phyloP scores from a whole-genome alignment of 1,284 basidiomycete genomes.

The Puccinia novopanici region DNA sequence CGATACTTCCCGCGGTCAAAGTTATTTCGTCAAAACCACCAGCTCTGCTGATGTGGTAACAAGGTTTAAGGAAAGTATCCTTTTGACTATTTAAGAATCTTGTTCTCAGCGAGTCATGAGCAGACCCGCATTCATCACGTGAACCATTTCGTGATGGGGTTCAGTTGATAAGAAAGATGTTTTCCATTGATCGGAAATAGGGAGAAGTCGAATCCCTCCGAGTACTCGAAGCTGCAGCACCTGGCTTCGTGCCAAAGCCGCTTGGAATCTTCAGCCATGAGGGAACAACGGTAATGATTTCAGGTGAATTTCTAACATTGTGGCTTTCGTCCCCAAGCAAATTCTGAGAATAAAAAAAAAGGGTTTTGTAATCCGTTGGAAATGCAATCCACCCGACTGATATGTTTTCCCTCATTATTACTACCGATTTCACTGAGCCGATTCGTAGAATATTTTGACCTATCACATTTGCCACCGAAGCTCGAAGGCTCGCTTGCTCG shows the following conservation, averaged over 20 bases:
- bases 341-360: too few species aligned
- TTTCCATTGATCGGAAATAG: constrained; percentile 1
- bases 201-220: constrained; percentile 41
- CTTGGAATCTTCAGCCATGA: not conserved
- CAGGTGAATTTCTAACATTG: not conserved
- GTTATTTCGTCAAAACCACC: constrained; percentile 26
- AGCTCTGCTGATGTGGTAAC: not conserved
- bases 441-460: constrained; percentile 33
- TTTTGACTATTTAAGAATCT: not conserved
- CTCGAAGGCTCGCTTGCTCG: constrained; percentile 16
- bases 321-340: too few species aligned
- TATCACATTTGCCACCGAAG: not conserved
- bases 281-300: constrained; percentile 36
- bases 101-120: not conserved
- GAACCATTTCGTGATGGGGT: not conserved
- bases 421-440: not conserved
- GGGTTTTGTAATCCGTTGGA: not conserved
- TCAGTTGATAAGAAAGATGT: not conserved
- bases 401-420: not conserved
- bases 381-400: not conserved
- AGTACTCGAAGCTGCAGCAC: constrained; percentile 1
- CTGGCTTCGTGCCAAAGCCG: constrained; percentile 21
- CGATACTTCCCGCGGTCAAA: not conserved
- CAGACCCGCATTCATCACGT: not conserved
- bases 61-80: constrained; percentile 31